Evolutionary conservation across 257 asterid genomes (phyloP).

Genomic region (Ocimum tenuiflorum): DNA sequence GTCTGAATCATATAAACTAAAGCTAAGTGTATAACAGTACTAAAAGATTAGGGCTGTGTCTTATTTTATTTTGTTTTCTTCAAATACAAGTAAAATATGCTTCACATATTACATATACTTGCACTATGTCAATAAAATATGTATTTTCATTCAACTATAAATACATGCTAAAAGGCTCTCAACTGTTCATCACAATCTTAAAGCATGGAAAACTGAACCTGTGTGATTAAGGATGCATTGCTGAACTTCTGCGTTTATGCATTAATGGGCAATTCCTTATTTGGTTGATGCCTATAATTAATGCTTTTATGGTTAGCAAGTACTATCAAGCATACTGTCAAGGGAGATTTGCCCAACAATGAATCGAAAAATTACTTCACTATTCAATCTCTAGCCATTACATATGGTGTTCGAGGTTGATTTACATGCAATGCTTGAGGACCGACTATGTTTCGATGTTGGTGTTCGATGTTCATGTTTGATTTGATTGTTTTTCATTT

Average conservation of each 20-base stretch:
- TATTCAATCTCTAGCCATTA: neutral
- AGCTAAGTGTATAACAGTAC: constrained; percentile 1
- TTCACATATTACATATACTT: constrained; percentile 35
- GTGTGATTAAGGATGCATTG: constrained; percentile 25
- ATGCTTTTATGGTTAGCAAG: neutral
- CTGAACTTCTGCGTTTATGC: constrained; percentile 47
- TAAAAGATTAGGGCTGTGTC: neutral
- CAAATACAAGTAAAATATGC: no score
- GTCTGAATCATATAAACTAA: constrained; percentile 1
- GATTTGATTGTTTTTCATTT: no score
- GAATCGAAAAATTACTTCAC: constrained; percentile 5
- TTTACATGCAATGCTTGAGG: no score
- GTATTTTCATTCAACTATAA: constrained; percentile 25
- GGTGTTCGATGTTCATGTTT: no score
- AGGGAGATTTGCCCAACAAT: constrained; percentile 61
- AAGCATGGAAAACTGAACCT: neutral
- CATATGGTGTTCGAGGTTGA: no score
- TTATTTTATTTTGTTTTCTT: no score
- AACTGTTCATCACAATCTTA: constrained; percentile 23
- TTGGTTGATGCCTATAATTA: no score
- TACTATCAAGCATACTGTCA: constrained; percentile 34
- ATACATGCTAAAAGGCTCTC: constrained; percentile 10
- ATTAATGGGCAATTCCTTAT: no score
- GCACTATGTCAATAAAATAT: neutral
- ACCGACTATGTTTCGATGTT: no score